Evolutionary conservation across 495 filamentous ascomycete species (phyloP).

Genomic region (Tirmania nivea): DNA sequence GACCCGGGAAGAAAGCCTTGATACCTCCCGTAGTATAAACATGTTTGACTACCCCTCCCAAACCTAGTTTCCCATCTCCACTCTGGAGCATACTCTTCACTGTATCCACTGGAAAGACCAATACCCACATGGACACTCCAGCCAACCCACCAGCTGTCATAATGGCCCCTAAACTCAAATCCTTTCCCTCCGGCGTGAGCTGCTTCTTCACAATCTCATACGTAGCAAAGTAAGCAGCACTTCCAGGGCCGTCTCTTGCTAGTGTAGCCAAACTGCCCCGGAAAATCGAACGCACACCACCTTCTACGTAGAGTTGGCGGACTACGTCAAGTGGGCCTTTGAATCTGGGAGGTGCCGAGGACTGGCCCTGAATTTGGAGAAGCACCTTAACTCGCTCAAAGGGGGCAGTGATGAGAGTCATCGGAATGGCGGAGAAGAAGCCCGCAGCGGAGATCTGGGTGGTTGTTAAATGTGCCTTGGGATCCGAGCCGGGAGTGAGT

Average conservation of each 20-base stretch:
- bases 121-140: constrained; percentile 97
- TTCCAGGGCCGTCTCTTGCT: constrained; percentile 79
- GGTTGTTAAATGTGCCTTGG: constrained; percentile 38
- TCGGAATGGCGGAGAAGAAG: constrained; percentile 94
- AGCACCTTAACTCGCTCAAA: constrained; percentile 98
- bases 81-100: constrained; percentile 89
- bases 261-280: constrained; percentile 77
- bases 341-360: constrained; percentile 83
- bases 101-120: constrained; percentile 93
- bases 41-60: constrained; percentile 54
- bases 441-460: constrained; percentile 78
- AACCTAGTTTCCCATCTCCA: constrained; percentile 65
- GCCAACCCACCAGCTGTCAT: constrained; percentile 70
- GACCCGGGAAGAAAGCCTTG: constrained; percentile 94
- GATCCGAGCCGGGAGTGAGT: constrained; percentile 29
- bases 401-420: constrained; percentile 92
- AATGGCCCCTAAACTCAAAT: constrained; percentile 64
- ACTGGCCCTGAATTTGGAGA: constrained; percentile 88
- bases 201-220: constrained; percentile 86
- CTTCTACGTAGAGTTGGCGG: constrained; percentile 77
- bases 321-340: constrained; percentile 80
- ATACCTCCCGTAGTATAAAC: constrained; percentile 60
- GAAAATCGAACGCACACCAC: constrained; percentile 77
- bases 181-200: constrained; percentile 67
- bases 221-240: constrained; percentile 85